Evolutionary conservation across 805 yeast species (phyloP), one percentile per base, ranked within the genome.

Genomic region (Yamadazyma phyllophila): DNA sequence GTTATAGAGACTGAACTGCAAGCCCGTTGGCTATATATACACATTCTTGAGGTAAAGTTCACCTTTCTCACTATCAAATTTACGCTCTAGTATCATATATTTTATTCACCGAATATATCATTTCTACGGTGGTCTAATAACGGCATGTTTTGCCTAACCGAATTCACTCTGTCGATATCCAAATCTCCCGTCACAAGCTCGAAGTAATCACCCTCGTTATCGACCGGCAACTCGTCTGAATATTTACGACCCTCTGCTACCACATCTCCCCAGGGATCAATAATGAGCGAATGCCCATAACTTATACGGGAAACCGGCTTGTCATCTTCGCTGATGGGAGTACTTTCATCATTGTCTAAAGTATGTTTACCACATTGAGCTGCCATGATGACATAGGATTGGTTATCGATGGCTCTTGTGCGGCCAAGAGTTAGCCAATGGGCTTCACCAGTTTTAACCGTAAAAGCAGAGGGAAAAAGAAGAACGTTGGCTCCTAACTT

Each of bases 181-280:
- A 90, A 67, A 46, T 88, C 94, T 0, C 91, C 95, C 8, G 74
- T 63, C 36, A 82, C 74, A 20, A 71, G 40, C 45, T 71, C 72
- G 46, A 56, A 65, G 44, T 70, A 70, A 46, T 70, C 74, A 7
- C 69, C 72, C 15, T 44, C 47, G 2, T 32, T 39, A 30, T 57
- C 58, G 1, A 30, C 37, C 1, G 34, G 37, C 13, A 57, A 51
- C 2, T 54, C 53, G n/a, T 67, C 71, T 32, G 51, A 50, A 45
- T 65, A 68, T 30, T 55, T 64, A 8, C 51, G 49, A 12, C 62
- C 64, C 37, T 81, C 78, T 1, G 88, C 84, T 3, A 92, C 49
- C 1, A 89, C 73, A 0, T 79, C 73, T 0, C 98, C 99, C 89
- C 96, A 88, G 0, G 99, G 98, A 53, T 87, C 92, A n/a, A 92